A percentile compares a stretch with the other conserved stretches of the same genome.
Evolutionary conservation across 148 eudicot genomes (phyloP).

Genomic region (Rhododendron molle): DNA sequence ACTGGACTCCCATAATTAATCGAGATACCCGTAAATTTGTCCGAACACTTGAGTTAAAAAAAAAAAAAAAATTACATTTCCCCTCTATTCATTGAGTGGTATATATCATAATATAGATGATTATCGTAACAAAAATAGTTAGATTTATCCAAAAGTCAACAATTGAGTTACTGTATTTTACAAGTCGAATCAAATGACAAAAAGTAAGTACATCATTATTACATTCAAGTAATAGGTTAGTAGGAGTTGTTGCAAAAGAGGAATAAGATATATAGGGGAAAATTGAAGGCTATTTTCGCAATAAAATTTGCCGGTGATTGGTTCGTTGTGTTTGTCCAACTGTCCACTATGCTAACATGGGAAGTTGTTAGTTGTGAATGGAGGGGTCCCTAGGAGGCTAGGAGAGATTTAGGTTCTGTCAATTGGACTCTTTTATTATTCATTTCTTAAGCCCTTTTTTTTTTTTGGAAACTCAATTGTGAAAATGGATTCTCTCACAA

Average conservation of each 20-base stretch:
- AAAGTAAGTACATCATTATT: background rate
- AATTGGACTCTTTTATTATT: background rate
- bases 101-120: background rate
- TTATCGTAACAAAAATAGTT: background rate
- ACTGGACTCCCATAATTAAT: too few species aligned
- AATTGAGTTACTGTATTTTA: background rate
- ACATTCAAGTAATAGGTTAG: background rate
- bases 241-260: background rate
- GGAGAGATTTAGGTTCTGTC: background rate
- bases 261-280: background rate
- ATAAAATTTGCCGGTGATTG: conserved; percentile 4
- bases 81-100: background rate
- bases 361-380: conserved; percentile 1
- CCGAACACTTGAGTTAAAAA: too few species aligned
- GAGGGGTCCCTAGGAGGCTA: background rate
- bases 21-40: background rate
- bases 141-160: background rate
- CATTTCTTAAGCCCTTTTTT: too few species aligned
- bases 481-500: too few species aligned
- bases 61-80: background rate
- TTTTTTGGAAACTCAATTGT: too few species aligned
- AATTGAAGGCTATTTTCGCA: background rate
- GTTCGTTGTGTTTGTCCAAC: background rate
- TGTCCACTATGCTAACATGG: conserved; percentile 10
- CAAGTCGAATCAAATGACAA: background rate